Evolutionary conservation across 768 basidiomycete species (phyloP).

Genomic region (Gloeostereum incarnatum): DNA sequence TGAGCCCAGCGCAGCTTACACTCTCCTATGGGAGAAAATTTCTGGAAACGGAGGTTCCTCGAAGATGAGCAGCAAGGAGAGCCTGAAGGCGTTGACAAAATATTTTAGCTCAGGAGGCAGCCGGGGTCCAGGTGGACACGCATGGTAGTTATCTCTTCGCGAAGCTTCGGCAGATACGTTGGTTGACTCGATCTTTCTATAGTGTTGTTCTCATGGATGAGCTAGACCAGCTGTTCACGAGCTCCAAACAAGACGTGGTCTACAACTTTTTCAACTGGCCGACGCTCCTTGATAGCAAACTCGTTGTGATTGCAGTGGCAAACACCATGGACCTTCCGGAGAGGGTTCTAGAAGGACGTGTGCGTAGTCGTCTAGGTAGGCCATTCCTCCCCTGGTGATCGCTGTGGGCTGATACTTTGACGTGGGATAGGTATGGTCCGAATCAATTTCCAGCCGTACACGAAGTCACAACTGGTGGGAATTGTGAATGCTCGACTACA

Average conservation of each 20-base stretch:
- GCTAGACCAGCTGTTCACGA: slow-evolving; percentile 92
- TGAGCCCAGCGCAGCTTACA: slow-evolving; percentile 89
- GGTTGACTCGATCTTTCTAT: slow-evolving; percentile 3
- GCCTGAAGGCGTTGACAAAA: slow-evolving; percentile 65
- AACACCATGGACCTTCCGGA: slow-evolving; percentile 99
- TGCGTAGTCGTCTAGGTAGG: slow-evolving; percentile 84
- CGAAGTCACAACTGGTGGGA: slow-evolving; percentile 61
- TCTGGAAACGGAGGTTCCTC: slow-evolving; percentile 65
- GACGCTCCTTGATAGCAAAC: slow-evolving; percentile 75
- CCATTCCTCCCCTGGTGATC: slow-evolving; percentile 1
- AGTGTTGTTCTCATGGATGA: slow-evolving; percentile 99
- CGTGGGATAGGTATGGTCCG: slow-evolving; percentile 64
- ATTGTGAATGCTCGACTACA: slow-evolving; percentile 82
- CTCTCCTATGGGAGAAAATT: slow-evolving; percentile 88
- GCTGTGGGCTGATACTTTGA: background rate
- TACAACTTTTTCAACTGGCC: slow-evolving; percentile 99
- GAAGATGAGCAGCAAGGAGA: slow-evolving; percentile 69
- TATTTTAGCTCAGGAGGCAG: slow-evolving; percentile 63
- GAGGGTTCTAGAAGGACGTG: slow-evolving; percentile 85
- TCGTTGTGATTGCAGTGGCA: slow-evolving; percentile 94
- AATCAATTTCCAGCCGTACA: slow-evolving; percentile 91
- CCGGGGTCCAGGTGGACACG: slow-evolving; percentile 75
- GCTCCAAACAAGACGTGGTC: slow-evolving; percentile 94
- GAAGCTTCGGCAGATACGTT: too few relatives aligned
- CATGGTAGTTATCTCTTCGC: slow-evolving; percentile 76